Evolutionary conservation across 192 early-diverging fungal species (phyloP).

Genomic region (Coemansia sp.): DNA sequence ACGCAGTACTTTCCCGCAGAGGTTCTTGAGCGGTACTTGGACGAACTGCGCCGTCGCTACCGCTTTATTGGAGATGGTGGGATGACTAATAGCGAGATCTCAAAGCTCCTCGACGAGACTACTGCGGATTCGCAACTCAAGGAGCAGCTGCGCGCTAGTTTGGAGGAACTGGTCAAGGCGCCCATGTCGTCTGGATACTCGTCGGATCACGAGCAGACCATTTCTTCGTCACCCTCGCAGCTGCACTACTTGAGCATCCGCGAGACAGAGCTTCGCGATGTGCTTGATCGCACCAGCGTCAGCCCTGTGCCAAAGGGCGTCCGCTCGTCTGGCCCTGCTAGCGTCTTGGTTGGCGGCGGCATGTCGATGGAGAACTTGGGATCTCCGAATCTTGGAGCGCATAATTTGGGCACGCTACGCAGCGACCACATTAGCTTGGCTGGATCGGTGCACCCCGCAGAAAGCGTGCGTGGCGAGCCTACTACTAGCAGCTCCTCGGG

Average conservation of each 20-base stretch:
- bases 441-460: slow-evolving; percentile 34
- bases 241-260: slow-evolving; percentile 48
- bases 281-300: slow-evolving; percentile 47
- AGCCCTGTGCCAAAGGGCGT: slow-evolving; percentile 48
- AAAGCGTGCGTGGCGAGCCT: slow-evolving; percentile 20
- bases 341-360: slow-evolving; percentile 46
- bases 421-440: slow-evolving; percentile 46
- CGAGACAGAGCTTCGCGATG: slow-evolving; percentile 50
- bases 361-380: slow-evolving; percentile 41
- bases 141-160: slow-evolving; percentile 53
- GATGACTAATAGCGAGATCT: slow-evolving; percentile 45
- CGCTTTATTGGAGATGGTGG: slow-evolving; percentile 55
- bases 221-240: slow-evolving; percentile 25
- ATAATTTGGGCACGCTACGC: slow-evolving; percentile 25
- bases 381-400: slow-evolving; percentile 13
- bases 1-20: slow-evolving; percentile 52
- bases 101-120: slow-evolving; percentile 35
- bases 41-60: slow-evolving; percentile 53
- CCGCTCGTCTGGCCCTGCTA: slow-evolving; percentile 12
- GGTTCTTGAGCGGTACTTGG: slow-evolving; percentile 44
- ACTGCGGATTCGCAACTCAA: slow-evolving; percentile 41
- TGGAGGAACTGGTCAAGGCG: slow-evolving; percentile 38
- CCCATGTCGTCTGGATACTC: slow-evolving; percentile 17
- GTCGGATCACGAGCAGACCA: slow-evolving; percentile 46
- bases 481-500: neutral